These are phyloP conservation scores for Gamsiella multidivaricata DNA, from an alignment of 192 early-diverging fungal genomes.

Conservation along the genomic window DNA sequence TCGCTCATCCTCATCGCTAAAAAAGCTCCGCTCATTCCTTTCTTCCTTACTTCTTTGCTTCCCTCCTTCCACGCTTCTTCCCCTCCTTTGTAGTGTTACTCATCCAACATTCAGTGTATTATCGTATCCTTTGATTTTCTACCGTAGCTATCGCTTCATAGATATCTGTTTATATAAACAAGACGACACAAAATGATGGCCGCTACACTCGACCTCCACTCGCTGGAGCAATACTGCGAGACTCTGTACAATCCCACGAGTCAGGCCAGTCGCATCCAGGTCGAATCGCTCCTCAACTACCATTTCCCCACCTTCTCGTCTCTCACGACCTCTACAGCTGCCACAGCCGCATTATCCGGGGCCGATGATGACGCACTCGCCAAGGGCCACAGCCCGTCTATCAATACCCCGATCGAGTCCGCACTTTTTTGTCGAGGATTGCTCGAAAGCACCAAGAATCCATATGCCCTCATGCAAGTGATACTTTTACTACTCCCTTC, in stretches of 20 bases:
- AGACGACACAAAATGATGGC: slow-evolving; percentile 54
- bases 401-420: slow-evolving; percentile 68
- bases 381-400: slow-evolving; percentile 43
- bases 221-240: slow-evolving; percentile 64
- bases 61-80: not conserved
- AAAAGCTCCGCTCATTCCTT: not conserved
- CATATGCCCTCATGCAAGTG: slow-evolving; percentile 74
- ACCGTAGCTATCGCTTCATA: no score
- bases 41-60: slow-evolving; percentile 3
- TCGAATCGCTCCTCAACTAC: slow-evolving; percentile 78
- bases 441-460: slow-evolving; percentile 68
- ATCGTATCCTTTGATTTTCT: no score
- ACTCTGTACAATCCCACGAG: slow-evolving; percentile 72
- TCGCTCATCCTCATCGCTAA: slow-evolving; percentile 2
- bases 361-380: slow-evolving; percentile 9
- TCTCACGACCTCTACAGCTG: slow-evolving; percentile 13
- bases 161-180: no score
- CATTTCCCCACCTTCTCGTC: slow-evolving; percentile 88
- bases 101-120: no score
- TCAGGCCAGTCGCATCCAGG: slow-evolving; percentile 68
- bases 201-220: slow-evolving; percentile 51
- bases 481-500: no score
- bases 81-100: not conserved
- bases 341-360: not conserved
- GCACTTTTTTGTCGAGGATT: slow-evolving; percentile 66